Evolutionary conservation across 2,329 filamentous ascomycete species (phyloP), one percentile per base, ranked within the genome.

Genomic region (Trichophyton benhamiae): DNA sequence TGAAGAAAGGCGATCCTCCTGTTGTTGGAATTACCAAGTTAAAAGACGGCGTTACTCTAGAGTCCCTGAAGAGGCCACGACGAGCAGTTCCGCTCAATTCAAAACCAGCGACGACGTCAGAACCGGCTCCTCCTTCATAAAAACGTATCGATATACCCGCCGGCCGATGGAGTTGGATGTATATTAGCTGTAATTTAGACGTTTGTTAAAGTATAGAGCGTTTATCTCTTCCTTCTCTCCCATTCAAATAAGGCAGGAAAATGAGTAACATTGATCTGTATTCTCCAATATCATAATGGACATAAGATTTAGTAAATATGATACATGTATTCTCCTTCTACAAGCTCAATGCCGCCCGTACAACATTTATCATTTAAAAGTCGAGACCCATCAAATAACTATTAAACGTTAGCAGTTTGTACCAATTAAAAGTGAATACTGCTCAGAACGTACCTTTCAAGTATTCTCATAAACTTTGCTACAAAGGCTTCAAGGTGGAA

Each of bases 401-500:
- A 20, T 42, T 46, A n/a, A 57, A 25, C 11, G 22, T 53, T 53
- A 53, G 25, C 8, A 30, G n/a, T n/a, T 7, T 15, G 6, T n/a
- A 6, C 41, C 41, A 44, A 44, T 2, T 30, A 13, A n/a, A 25
- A 27, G 27, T 15, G 2, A 52, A 27, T 27, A 5, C n/a, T 7
- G 3, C 22, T 15, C 13, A 30, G 53, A n/a, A 72, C 78, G 65
- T 85, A 95, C 85, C 91, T 92, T 78, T 99, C 94, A 65, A 92
- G 83, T 67, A 97, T 84, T 68, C 92, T 84, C 92, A 99, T 97
- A 73, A 97, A 96, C 78, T 96, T 97, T 62, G 92, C 92, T 62
- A 99, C 94, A 75, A 99, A 99, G 2, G 94, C 94, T 76, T 99
- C 95, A 3, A 99, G 79, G 71, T 99, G 95, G 75, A 99, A 99